Evolutionary conservation across 176 grass and related monocot genomes (phyloP), one percentile per base, ranked within the genome.

Genomic region (Typha latifolia): DNA sequence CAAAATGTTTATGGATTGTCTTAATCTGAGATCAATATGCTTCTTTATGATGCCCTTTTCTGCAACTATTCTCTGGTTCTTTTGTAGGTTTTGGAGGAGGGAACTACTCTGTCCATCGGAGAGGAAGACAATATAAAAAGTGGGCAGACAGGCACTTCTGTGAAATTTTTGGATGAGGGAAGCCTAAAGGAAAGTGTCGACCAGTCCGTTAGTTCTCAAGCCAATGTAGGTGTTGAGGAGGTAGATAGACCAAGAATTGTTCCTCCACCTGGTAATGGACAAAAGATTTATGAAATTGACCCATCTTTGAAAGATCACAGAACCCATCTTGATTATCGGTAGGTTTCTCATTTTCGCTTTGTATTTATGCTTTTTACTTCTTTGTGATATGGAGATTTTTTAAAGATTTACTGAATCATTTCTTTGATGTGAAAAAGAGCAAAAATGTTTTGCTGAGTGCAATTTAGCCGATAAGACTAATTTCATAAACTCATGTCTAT

Each of bases 321-420:
- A 48, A 43, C 72, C 49, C 91, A 91, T 88, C 91, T 96, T 77
- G 61, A 86, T 59, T 86, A 91, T 51, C 74, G 91, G 91, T 96
- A 85, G 32, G 67, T 23, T 66, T 68, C 63, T 37, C n/a, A 72
- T 68, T 56, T 66, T 27, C 32, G 32, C 32, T 57, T 66, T 43
- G 10, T 43, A 43, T 43, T 43, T 43, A 43, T 43, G 10, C 0
- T 10, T 1, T 43, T 43, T 43, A 43, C 37, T 43, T 43, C 37
- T 43, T 43, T 1, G 5, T 43, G 37, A 43, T 43, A 43, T 43
- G 37, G 37, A 10, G 37, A 43, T 10, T 9, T 43, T 43, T 43
- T 3, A 10, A 10, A 43, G 37, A 43, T 43, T 43, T 43, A 10
- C 10, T 1, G 37, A 43, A 43, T 43, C 37, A 43, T 43, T 43